Evolutionary conservation across 768 basidiomycete genomes (phyloP).

Genomic region (Megacollybia marginata): DNA sequence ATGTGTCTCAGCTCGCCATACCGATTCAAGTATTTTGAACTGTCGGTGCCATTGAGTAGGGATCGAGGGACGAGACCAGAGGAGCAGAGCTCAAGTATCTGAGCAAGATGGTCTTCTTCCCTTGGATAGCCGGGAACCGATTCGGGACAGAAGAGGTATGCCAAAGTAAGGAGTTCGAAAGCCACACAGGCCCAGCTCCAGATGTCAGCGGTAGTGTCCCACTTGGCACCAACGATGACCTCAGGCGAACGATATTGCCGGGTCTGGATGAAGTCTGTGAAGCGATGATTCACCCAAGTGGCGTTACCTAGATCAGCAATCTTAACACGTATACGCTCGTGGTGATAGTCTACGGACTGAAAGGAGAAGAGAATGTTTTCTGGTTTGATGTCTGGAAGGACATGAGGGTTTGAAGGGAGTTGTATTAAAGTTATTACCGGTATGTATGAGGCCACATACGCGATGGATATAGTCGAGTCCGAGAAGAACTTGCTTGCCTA

Average conservation of each 20-base stretch:
- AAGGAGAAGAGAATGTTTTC: not conserved
- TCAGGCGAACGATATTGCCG: constrained; percentile 96
- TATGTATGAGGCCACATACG: constrained; percentile 95
- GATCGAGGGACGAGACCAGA: no score
- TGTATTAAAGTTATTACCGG: constrained; percentile 31
- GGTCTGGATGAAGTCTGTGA: constrained; percentile 98
- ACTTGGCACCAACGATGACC: constrained; percentile 92
- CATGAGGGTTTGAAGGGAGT: not conserved
- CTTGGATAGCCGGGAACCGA: no score
- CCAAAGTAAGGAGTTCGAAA: no score
- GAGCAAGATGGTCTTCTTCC: no score
- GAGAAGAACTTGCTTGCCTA: constrained; percentile 89
- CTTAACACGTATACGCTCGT: constrained; percentile 88
- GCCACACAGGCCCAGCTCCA: constrained; percentile 83
- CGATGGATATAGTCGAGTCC: constrained; percentile 98
- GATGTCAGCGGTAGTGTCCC: constrained; percentile 92
- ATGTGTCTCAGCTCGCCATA: no score
- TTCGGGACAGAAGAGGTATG: no score
- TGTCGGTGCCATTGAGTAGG: no score
- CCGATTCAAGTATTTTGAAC: no score
- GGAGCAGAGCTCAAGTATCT: no score
- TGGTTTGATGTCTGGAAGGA: not conserved
- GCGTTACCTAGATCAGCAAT: constrained; percentile 98
- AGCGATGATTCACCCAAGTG: constrained; percentile 91
- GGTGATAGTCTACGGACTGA: not conserved